Base-by-base conservation (phyloP, 495 filamentous ascomycete species). In the Penicillium coffeae region DNA sequence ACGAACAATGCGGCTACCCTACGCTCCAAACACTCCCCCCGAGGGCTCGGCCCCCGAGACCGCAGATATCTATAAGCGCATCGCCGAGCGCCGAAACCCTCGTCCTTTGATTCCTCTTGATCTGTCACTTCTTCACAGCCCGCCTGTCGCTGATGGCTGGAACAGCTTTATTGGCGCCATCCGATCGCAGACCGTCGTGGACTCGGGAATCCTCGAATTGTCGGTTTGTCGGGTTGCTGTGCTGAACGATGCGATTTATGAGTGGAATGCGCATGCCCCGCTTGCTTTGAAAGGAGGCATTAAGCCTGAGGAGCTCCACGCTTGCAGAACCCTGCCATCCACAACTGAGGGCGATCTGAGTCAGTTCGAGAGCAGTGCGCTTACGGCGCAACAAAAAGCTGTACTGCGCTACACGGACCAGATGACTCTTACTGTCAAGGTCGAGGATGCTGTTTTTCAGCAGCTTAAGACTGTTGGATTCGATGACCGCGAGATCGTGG, bases 251-350 rank as follows among this genome's bases (percentile, higher is more conserved):
- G 88, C 88, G 0, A 81, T 81, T 64, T 90, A 88, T 65, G 87
- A 93, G 64, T 93, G 87, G 88, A 80, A 68, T 32, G 82, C 86
- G 36, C 88, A 93, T 54, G 79, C 80, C 15, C 88, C 87, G 20
- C 69, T 93, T 66, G 81, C 71, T 1, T 38, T 71, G 55, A 66
- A 61, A 38, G 69, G 61, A 2, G 76, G 69, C 1, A 57, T 71
- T 48, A 48, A 54, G 19, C 60, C 60, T 1, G 72, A 57, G 13
- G 64, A 81, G 6, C 66, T 86, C 1, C 64, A 61, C 3, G 66
- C 71, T 12, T 72, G 65, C 19, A 77, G 68, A 0, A 65, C 81
- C 27, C 40, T 73, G 34, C 55, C 63, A 1, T 65, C 54, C 0
- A 73, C 73, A 8, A 56, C 58, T 5, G 63, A 66, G 37, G 56